Percentiles rank a stretch among this genome's conserved stretches.
phyloP scores from a whole-genome alignment of 306 rosid genomes.

The Vigna reflexopilosa region DNA sequence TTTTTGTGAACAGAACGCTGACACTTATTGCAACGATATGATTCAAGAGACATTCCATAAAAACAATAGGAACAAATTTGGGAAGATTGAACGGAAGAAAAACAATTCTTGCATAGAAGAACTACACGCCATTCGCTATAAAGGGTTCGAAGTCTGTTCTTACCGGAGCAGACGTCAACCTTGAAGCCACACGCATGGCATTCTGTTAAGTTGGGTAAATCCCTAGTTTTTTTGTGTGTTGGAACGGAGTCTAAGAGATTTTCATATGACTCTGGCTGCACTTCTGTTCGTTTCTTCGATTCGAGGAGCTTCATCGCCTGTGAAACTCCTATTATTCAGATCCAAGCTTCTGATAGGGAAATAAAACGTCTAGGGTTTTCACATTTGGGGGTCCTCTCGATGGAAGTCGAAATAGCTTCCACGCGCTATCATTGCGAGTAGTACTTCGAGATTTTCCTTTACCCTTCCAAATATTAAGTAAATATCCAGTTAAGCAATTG shows the following conservation, averaged over 20 bases:
- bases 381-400: constrained; percentile 22
- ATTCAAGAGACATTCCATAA: constrained; percentile 43
- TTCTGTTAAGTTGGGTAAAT: constrained; percentile 70
- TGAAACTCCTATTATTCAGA: constrained; percentile 5
- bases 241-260: constrained; percentile 23
- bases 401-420: neutral
- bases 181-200: constrained; percentile 77
- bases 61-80: constrained; percentile 79
- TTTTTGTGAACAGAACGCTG: constrained; percentile 59
- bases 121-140: constrained; percentile 87
- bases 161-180: constrained; percentile 62
- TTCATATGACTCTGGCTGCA: neutral
- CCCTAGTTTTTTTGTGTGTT: constrained; percentile 67
- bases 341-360: neutral
- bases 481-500: too few species aligned
- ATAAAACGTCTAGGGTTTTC: constrained; percentile 35
- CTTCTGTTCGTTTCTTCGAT: constrained; percentile 22
- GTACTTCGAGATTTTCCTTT: neutral
- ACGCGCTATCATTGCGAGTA: constrained; percentile 42
- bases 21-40: constrained; percentile 55
- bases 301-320: constrained; percentile 40
- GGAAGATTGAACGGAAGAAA: constrained; percentile 59
- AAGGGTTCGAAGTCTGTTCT: constrained; percentile 61
- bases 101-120: constrained; percentile 76
- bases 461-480: neutral